These are phyloP conservation scores for Leccinum ochraceum DNA, from an alignment of 768 basidiomycete species.

Conservation along the genomic window DNA sequence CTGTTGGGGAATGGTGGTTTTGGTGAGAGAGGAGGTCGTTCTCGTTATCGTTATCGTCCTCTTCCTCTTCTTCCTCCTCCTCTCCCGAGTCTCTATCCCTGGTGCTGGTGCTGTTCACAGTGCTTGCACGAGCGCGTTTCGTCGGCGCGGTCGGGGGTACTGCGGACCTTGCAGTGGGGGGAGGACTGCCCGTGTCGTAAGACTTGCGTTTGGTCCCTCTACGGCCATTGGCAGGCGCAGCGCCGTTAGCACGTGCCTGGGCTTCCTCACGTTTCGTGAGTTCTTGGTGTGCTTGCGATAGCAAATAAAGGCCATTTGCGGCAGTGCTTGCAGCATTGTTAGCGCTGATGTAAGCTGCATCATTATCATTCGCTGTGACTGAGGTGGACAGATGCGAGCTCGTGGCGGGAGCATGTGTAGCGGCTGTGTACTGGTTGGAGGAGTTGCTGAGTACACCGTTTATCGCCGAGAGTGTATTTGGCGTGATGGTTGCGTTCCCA, in stretches of 20 bases:
- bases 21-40: conserved; percentile 23
- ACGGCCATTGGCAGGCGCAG: conserved; percentile 35
- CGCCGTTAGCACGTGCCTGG: conserved; percentile 57
- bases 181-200: conserved; percentile 47
- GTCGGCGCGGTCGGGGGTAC: conserved; percentile 22
- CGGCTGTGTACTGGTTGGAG: conserved; percentile 27
- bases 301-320: conserved; percentile 90
- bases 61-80: conserved; percentile 40
- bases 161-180: conserved; percentile 26
- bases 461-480: conserved; percentile 60
- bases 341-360: conserved; percentile 41
- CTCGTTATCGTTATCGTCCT: conserved; percentile 43
- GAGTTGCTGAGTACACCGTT: conserved; percentile 66
- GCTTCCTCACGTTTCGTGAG: conserved; percentile 93
- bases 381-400: conserved; percentile 39
- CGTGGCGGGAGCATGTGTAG: conserved; percentile 36
- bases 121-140: conserved; percentile 42
- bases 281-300: conserved; percentile 95
- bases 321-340: conserved; percentile 66
- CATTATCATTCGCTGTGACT: conserved; percentile 35
- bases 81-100: conserved; percentile 40
- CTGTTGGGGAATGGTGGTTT: conserved; percentile 23
- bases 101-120: conserved; percentile 32
- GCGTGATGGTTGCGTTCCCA: conserved; percentile 54
- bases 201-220: conserved; percentile 74